Conservation (phyloP, 352 stramenopile genomes). For the Phytopythium sindhum region DNA sequence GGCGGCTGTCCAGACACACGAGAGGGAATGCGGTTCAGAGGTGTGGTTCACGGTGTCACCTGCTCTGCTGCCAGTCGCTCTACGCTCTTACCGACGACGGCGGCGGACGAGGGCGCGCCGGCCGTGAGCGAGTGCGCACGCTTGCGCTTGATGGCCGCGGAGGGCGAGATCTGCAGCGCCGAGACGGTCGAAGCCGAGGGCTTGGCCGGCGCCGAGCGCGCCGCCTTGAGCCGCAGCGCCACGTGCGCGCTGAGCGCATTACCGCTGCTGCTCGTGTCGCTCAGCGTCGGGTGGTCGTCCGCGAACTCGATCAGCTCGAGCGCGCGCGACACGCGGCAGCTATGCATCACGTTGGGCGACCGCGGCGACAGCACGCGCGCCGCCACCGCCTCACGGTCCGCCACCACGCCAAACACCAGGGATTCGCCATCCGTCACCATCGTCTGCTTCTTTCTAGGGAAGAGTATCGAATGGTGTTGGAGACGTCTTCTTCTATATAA, state of each 20-base stretch:
- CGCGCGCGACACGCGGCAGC: conserved; percentile 36
- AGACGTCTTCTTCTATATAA: background rate
- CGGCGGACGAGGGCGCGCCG: background rate
- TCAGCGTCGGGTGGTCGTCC: conserved; percentile 18
- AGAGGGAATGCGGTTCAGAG: background rate
- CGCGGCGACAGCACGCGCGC: conserved; percentile 15
- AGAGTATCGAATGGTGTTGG: background rate
- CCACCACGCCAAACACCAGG: background rate
- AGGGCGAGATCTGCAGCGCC: conserved; percentile 14
- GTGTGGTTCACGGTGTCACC: background rate
- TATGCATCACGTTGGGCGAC: conserved; percentile 38
- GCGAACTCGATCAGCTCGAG: conserved; percentile 47
- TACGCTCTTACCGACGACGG: conserved; percentile 21
- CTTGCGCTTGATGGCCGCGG: conserved; percentile 56
- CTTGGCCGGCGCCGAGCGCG: conserved; percentile 3
- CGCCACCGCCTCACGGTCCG: background rate
- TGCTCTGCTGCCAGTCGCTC: background rate
- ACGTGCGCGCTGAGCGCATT: conserved; percentile 2
- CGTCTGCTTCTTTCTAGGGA: background rate
- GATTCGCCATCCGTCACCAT: conserved; percentile 6
- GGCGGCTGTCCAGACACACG: background rate
- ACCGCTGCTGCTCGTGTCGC: conserved; percentile 7
- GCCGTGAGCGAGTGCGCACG: conserved; percentile 44
- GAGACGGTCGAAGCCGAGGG: conserved; percentile 1
- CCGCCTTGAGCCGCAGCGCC: conserved; percentile 7